Evolutionary conservation across 2,329 filamentous ascomycete species (phyloP), one percentile per base, ranked within the genome.

Genomic region (Aspergillus terreus): DNA sequence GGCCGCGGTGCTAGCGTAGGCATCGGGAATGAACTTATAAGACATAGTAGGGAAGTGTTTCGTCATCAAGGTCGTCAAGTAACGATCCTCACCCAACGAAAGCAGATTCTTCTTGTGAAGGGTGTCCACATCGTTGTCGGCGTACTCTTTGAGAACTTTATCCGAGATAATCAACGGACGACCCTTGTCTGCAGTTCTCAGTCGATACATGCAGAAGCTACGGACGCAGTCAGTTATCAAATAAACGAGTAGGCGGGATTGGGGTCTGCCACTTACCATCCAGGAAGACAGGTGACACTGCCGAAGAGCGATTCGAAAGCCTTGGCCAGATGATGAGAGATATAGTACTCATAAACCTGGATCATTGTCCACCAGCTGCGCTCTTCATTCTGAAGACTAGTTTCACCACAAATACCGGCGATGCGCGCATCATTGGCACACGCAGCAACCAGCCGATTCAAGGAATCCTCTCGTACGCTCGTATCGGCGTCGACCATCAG

Each of bases 321-420:
- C 77, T 99, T 99, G 49, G 94, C 81, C 70, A 99, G 77, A 73
- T 99, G 88, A 79, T 99, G 94, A 27, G 94, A 97, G 67, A 99
- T 99, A 72, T 92, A 99, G 78, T 99, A 99, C 72, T 99, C 94
- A 76, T 99, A 99, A 58, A 99, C 94, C 71, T 99, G 94, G 65
- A 99, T 99, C 94, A 99, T 99, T 11, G 94, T 99, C 90, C 90
- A 96, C 91, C 92, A 97, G 64, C 86, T 92, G 60, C 86, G 82
- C 63, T 96, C 90, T 70, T 96, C 92, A 65, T 99, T 99, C 69
- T 96, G 89, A 64, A 99, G 79, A 71, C 87, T 94, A 1, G 94
- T 99, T 71, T 99, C 94, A 68, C 94, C 94, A 70, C 94, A 99
- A 56, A 97, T 96, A 74, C 92, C 94, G 21, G 90, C 91, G 75